A percentile compares a stretch with the other conserved stretches of the same genome.
Conservation (phyloP, 148 eudicot genomes). For the Beta vulgaris region DNA sequence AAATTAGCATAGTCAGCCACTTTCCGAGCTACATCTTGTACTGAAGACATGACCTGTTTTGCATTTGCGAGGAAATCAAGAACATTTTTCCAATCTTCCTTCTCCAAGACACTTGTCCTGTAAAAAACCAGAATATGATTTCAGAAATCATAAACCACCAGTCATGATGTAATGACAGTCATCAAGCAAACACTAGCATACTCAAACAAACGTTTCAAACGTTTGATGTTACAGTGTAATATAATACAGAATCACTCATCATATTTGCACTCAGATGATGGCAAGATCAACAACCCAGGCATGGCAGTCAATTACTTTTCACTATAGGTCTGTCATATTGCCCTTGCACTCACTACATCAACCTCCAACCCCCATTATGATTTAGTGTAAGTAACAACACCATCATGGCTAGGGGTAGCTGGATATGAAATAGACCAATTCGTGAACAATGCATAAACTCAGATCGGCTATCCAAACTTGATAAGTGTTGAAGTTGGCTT, state of each 20-base stretch:
- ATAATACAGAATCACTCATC: neutral
- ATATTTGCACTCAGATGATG: neutral
- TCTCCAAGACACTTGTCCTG: slow-evolving; percentile 68
- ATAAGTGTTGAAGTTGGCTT: no score
- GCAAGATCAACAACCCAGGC: neutral
- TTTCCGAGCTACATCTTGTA: slow-evolving; percentile 88
- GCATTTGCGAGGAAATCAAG: slow-evolving; percentile 79
- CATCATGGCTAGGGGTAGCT: no score
- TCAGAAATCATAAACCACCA: neutral
- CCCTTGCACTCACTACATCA: no score
- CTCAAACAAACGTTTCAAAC: neutral
- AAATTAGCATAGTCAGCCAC: slow-evolving; percentile 83
- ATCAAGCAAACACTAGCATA: neutral
- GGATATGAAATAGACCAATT: no score
- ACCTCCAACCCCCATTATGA: no score
- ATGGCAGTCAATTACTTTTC: neutral
- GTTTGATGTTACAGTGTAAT: neutral
- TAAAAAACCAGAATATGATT: neutral
- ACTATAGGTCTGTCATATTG: neutral
- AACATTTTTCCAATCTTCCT: slow-evolving; percentile 78
- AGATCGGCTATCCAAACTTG: no score
- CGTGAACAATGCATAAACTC: no score
- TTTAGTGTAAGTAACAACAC: no score
- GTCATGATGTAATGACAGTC: slow-evolving; percentile 1
- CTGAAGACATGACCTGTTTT: slow-evolving; percentile 75